Evolutionary conservation across 176 grass and related monocot species (phyloP).

Genomic region (Chloris gayana): DNA sequence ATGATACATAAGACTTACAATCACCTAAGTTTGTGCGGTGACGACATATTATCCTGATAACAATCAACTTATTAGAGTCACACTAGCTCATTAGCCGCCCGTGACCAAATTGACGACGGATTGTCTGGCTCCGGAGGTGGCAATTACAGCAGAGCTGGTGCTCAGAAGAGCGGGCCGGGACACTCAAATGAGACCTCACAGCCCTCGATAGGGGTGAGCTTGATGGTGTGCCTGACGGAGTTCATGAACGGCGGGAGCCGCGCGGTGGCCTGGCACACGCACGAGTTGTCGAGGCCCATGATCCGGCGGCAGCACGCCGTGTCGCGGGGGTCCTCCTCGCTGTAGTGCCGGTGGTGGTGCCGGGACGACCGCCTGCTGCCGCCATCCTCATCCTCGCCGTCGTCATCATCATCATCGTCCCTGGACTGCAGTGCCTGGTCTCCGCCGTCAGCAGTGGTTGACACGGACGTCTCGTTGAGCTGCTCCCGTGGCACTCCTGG

Average conservation of each 20-base stretch:
- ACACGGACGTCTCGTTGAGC: constrained; percentile 40
- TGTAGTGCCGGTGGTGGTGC: constrained; percentile 46
- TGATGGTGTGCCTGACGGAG: constrained; percentile 55
- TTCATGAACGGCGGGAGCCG: constrained; percentile 66
- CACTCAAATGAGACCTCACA: constrained; percentile 74
- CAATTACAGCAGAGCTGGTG: not conserved
- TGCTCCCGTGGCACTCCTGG: constrained; percentile 9
- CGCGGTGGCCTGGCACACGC: constrained; percentile 56
- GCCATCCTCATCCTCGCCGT: not conserved
- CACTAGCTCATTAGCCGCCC: not conserved
- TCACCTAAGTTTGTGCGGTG: too few relatives aligned
- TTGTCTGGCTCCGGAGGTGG: not conserved
- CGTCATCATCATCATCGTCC: not conserved
- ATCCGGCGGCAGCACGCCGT: constrained; percentile 74
- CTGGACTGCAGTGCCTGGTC: constrained; percentile 4
- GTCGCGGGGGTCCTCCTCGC: constrained; percentile 52
- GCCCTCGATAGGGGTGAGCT: constrained; percentile 49
- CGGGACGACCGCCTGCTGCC: not conserved
- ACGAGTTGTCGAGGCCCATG: constrained; percentile 64
- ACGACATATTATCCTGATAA: not conserved
- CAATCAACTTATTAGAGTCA: not conserved
- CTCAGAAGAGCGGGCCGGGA: constrained; percentile 38
- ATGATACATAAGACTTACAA: too few relatives aligned
- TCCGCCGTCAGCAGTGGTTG: not conserved
- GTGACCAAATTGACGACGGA: not conserved